Base-by-base conservation (phyloP, 2,329 filamentous ascomycete genomes). In the Colletotrichum tabaci region DNA sequence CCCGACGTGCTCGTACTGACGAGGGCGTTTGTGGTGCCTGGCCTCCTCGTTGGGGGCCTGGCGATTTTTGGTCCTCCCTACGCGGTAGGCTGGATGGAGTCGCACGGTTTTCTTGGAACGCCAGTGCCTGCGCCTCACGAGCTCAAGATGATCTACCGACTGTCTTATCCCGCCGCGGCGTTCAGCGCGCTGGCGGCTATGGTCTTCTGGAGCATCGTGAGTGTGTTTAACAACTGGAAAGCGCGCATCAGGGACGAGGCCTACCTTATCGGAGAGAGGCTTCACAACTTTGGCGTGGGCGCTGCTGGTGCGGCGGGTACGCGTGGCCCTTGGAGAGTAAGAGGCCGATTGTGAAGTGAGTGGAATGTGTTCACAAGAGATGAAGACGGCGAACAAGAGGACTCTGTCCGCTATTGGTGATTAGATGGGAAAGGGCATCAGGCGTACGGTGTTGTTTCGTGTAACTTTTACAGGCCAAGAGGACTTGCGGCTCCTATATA, bases 201-300 rank as follows among this genome's bases (percentile, higher is more conserved):
- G 6, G 79, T 83, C 2, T 77, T 88, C 10, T 87, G 85, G 77
- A 86, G 87, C 13, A 79, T 92, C n/a, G 78, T 88, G 10, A 83
- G 87, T 56, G 88, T 94, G 63, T 88, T 96, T 62, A 88, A 89
- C 57, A 85, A 90, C 23, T 98, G 96, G 95, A 90, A 93, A 76
- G 87, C 91, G 68, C 90, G 92, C 69, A 94, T 99, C 57, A 87
- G 94, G 49, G 97, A 99, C 80, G 97, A 99, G 82, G 95, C 97
- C 0, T 99, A 99, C 80, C 85, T 99, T 55, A 96, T 98, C 78
- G 96, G 96, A 2, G 96, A 99, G 84, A 86, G 95, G 71, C 83
- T 99, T 77, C 97, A 99, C 83, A 99, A 99, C 81, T 97, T 98
- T 82, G 94, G 94, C 4, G 80, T 81, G 2, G 82, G 80, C 9